A percentile compares a stretch with the other conserved stretches of the same genome.
phyloP scores from a whole-genome alignment of 441 rosid species.

The Kokia cookei region DNA sequence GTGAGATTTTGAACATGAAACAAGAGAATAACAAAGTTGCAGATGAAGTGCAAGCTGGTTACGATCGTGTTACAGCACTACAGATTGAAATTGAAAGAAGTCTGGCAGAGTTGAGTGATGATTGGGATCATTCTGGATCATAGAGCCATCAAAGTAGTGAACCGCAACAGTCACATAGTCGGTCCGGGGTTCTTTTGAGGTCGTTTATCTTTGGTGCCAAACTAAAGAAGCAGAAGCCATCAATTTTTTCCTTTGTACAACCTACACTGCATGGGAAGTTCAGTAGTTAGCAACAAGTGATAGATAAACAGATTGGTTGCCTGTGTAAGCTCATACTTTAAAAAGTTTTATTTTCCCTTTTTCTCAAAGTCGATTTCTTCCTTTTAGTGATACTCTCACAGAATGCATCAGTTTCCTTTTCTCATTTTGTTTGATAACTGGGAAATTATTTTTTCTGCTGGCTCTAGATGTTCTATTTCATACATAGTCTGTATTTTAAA shows the following conservation, averaged over 20 bases:
- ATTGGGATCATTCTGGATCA: conserved; percentile 46
- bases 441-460: conserved; percentile 17
- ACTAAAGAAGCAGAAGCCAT: conserved; percentile 47
- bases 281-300: conserved; percentile 17
- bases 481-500: conserved; percentile 23
- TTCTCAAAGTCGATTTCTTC: neutral
- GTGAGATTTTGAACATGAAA: conserved; percentile 83
- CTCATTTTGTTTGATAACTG: conserved; percentile 7
- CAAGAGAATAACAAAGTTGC: conserved; percentile 86
- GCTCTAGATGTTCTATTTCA: conserved; percentile 13
- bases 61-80: conserved; percentile 55
- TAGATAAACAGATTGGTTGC: conserved; percentile 11
- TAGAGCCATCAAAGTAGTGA: conserved; percentile 19
- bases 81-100: conserved; percentile 54
- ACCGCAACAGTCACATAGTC: conserved; percentile 28
- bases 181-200: conserved; percentile 61
- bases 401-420: conserved; percentile 15
- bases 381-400: neutral
- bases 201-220: conserved; percentile 80
- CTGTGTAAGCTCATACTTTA: conserved; percentile 14
- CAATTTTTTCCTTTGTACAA: conserved; percentile 47
- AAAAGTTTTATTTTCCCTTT: neutral
- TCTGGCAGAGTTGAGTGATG: conserved; percentile 50
- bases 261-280: conserved; percentile 51
- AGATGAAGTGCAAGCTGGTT: conserved; percentile 72